A percentile compares a stretch with the other conserved stretches of the same genome.
phyloP scores from a whole-genome alignment of 2,329 filamentous ascomycete species.

The Paecilomyces sp. region DNA sequence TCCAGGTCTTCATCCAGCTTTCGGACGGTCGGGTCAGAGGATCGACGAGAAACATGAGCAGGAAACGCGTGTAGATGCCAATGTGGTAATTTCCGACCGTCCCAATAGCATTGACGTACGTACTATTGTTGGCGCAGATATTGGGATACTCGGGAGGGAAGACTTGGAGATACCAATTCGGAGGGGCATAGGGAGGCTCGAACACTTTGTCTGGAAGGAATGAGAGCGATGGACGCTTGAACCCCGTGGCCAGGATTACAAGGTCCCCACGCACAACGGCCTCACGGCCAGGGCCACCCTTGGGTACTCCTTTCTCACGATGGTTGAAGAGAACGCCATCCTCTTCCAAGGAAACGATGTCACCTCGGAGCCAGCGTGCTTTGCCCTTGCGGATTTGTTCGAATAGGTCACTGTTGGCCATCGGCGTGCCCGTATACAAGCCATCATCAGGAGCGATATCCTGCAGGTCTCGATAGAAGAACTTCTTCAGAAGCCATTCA shows the following conservation, averaged over 20 bases:
- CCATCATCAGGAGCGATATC: constrained; percentile 67
- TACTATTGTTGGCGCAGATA: constrained; percentile 76
- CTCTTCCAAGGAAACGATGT: constrained; percentile 61
- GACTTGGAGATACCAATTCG: constrained; percentile 83
- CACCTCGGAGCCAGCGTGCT: constrained; percentile 74
- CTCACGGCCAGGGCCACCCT: constrained; percentile 64
- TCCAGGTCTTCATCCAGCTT: constrained; percentile 77
- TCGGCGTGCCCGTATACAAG: constrained; percentile 76
- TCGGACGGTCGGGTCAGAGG: constrained; percentile 65
- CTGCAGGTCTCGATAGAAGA: constrained; percentile 77
- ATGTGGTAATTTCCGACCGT: constrained; percentile 85
- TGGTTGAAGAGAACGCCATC: constrained; percentile 64
- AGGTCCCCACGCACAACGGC: constrained; percentile 65
- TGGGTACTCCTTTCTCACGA: constrained; percentile 63
- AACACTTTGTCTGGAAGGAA: constrained; percentile 73
- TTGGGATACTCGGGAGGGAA: constrained; percentile 70
- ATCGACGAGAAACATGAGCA: constrained; percentile 80
- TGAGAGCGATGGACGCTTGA: constrained; percentile 61
- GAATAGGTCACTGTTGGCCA: constrained; percentile 80
- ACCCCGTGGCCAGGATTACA: constrained; percentile 78
- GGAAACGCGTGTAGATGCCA: constrained; percentile 77
- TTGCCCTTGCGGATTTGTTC: constrained; percentile 63
- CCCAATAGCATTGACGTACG: constrained; percentile 72
- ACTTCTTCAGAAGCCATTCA: constrained; percentile 63
- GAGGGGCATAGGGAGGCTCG: constrained; percentile 64